Evolutionary conservation across 306 rosid genomes (phyloP).

Genomic region (Cercis canadensis): DNA sequence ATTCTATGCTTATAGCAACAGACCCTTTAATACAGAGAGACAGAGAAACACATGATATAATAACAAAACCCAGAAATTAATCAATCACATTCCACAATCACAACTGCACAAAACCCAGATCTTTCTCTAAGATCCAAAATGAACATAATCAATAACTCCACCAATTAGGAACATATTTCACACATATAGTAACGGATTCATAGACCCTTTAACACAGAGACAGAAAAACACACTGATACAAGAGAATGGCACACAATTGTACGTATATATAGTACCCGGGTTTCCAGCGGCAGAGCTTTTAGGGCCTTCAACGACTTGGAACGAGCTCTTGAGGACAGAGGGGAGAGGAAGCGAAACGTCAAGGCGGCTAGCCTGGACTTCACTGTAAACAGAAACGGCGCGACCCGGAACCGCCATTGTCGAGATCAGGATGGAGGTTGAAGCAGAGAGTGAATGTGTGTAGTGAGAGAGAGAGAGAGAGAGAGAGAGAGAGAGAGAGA

Average conservation of each 20-base stretch:
- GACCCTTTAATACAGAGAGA: too few relatives aligned
- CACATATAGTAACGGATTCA: too few relatives aligned
- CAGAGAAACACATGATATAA: too few relatives aligned
- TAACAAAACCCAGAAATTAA: neutral
- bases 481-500: too few relatives aligned
- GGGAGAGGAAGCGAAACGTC: slow-evolving; percentile 63
- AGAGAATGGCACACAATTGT: neutral
- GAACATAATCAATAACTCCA: too few relatives aligned
- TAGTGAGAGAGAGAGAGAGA: too few relatives aligned
- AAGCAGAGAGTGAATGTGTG: too few relatives aligned
- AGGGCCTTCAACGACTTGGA: slow-evolving; percentile 67
- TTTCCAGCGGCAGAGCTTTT: slow-evolving; percentile 72
- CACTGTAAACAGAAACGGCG: slow-evolving; percentile 52
- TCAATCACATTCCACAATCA: neutral
- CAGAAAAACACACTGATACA: neutral
- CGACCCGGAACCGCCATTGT: slow-evolving; percentile 36
- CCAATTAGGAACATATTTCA: too few relatives aligned
- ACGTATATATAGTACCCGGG: slow-evolving; percentile 44
- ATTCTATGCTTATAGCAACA: too few relatives aligned
- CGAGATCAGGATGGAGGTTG: too few relatives aligned
- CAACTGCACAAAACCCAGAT: neutral
- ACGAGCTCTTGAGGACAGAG: slow-evolving; percentile 58
- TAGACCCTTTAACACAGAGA: neutral
- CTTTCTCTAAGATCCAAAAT: neutral
- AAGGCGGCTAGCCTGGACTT: slow-evolving; percentile 63